phyloP scores from a whole-genome alignment of 805 yeast genomes.

The Yarrowia sp. region DNA sequence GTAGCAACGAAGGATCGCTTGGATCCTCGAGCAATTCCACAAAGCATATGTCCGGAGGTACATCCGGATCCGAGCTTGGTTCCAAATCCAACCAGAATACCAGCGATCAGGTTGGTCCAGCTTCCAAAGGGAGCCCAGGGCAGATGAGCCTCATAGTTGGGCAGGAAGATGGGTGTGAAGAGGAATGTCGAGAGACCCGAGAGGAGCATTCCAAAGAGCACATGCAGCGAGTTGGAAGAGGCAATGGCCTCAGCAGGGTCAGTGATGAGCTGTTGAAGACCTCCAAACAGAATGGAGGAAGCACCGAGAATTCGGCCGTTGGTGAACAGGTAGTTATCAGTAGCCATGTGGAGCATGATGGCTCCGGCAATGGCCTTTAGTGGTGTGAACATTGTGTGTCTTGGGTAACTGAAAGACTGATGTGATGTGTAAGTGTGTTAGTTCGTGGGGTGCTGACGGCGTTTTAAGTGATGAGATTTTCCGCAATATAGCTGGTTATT shows the following conservation, averaged over 20 bases:
- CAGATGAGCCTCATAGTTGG: conserved; percentile 29
- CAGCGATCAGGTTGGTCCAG: conserved; percentile 36
- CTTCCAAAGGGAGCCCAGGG: conserved; percentile 24
- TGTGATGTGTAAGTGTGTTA: no score
- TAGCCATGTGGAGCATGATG: conserved; percentile 45
- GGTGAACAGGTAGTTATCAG: conserved; percentile 43
- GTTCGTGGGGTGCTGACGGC: no score
- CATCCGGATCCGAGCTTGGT: conserved; percentile 50
- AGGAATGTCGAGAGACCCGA: conserved; percentile 33
- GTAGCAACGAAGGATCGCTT: conserved; percentile 48
- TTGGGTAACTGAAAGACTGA: no score
- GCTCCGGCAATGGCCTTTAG: conserved; percentile 48
- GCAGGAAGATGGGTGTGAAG: conserved; percentile 37
- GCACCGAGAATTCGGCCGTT: conserved; percentile 48
- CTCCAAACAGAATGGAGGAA: conserved; percentile 42
- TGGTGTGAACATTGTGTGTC: conserved; percentile 45
- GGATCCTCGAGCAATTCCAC: conserved; percentile 48
- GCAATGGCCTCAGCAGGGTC: conserved; percentile 33
- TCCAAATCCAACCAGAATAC: conserved; percentile 48
- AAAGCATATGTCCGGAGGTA: conserved; percentile 55
- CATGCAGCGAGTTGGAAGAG: conserved; percentile 30
- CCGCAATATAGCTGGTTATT: no score
- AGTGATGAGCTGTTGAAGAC: conserved; percentile 33
- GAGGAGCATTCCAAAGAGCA: conserved; percentile 40
- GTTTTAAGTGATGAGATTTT: no score